A percentile compares a stretch with the other conserved stretches of the same genome.
Evolutionary conservation across 768 basidiomycete species (phyloP).

Genomic region (Mycena indigotica): DNA sequence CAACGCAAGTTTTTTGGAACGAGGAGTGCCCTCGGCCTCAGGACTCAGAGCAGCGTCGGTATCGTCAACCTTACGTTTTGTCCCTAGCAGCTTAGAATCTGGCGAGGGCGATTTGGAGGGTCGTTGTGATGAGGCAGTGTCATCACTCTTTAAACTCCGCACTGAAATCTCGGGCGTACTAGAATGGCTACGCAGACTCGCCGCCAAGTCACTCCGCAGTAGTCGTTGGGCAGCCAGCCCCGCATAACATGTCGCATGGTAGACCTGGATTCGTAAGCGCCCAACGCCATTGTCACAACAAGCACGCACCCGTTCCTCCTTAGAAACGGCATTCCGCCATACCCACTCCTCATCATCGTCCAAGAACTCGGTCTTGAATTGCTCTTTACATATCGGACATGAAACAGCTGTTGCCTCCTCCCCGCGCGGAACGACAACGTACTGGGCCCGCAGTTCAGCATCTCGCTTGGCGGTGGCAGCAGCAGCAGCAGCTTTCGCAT

Average conservation of each 20-base stretch:
- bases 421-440: conserved; percentile 87
- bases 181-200: conserved; percentile 63
- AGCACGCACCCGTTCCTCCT: conserved; percentile 76
- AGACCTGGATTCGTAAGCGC: conserved; percentile 57
- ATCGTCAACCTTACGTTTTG: conserved; percentile 77
- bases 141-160: conserved; percentile 31
- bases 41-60: conserved; percentile 42
- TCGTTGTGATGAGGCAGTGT: conserved; percentile 37
- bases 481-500: conserved; percentile 59
- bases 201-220: conserved; percentile 60
- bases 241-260: conserved; percentile 92
- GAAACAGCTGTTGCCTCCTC: conserved; percentile 81
- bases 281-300: not conserved
- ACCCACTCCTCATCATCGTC: conserved; percentile 99
- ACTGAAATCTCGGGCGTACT: conserved; percentile 68
- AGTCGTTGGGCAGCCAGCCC: conserved; percentile 64
- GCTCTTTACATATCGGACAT: conserved; percentile 97
- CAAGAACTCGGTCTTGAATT: conserved; percentile 84
- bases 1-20: conserved; percentile 67
- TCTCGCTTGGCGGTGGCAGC: conserved; percentile 73
- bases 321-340: conserved; percentile 87
- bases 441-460: conserved; percentile 72
- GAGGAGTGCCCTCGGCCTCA: conserved; percentile 57
- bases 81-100: conserved; percentile 54
- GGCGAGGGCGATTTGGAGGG: conserved; percentile 54